Conservation (phyloP, 163 green algal genomes). For the Chlamydomonas reinhardtii region DNA sequence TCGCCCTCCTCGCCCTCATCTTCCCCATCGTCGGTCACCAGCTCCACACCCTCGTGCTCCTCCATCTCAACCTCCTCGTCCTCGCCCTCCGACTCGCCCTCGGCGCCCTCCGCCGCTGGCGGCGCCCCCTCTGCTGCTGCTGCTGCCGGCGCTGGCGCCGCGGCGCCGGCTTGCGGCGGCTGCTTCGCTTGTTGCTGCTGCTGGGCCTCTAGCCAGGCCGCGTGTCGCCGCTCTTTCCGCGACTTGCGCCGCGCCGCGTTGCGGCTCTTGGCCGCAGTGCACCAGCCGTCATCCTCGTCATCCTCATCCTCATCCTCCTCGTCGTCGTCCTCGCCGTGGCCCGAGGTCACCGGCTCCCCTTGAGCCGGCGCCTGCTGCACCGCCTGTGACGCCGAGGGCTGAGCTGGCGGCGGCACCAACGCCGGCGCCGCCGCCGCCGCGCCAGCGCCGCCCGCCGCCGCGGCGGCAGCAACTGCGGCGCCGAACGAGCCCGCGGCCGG, state of each 20-base stretch:
- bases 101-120: background rate
- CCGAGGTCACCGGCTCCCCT: background rate
- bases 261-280: conserved; percentile 51
- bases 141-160: conserved; percentile 17
- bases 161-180: conserved; percentile 19
- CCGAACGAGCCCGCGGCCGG: background rate
- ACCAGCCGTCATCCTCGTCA: conserved; percentile 59
- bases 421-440: background rate
- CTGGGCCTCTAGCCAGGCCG: conserved; percentile 56
- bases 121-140: conserved; percentile 16
- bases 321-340: background rate
- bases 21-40: conserved; percentile 31
- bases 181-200: background rate
- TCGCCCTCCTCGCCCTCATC: conserved; percentile 25
- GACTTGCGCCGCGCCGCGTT: conserved; percentile 53
- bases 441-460: background rate
- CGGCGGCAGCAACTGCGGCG: background rate
- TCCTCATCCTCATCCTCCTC: conserved; percentile 29
- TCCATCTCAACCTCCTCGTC: conserved; percentile 58
- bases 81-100: conserved; percentile 30
- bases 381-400: background rate
- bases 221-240: conserved; percentile 50
- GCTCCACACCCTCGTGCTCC: conserved; percentile 53
- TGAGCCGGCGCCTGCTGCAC: background rate
- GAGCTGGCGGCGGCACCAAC: background rate